Base-by-base conservation (phyloP, 495 filamentous ascomycete species). In the Ramalina peruviana region DNA sequence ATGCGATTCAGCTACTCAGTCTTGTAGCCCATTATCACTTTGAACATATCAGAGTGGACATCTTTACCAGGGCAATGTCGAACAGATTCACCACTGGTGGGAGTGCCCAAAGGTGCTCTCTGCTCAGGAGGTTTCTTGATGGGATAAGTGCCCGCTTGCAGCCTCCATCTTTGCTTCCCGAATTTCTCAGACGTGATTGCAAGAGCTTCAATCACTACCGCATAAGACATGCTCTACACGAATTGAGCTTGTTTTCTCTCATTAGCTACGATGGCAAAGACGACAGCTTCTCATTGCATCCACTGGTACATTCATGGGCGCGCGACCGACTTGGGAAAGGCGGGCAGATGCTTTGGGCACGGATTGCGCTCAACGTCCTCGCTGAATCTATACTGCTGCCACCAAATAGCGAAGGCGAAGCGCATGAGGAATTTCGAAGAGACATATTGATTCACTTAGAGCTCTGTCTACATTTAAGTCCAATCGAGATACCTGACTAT, bases 301-400 rank as follows among this genome's bases (percentile, higher is more conserved):
- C 61, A 25, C 27, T 65, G 17, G 59, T 67, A 17, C 61, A 67
- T 46, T 50, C 39, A 7, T 67, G 64, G 62, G 64, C 57, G 19
- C 54, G 61, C 17, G 61, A 63, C 30, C 37, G 66, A 41, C 56
- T 61, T 1, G 43, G 49, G 6, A 46, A 51, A 0, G 33, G 51
- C 10, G 55, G 67, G 40, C 61, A 65, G 51, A 65, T 65, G 16
- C 26, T 71, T 7, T 66, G 65, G 64, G 58, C 51, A 41, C 57
- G 66, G 40, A 56, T 62, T 20, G 57, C 65, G 20, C 43, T 49
- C 6, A 62, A 52, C 7, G 54, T 62, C 2, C 50, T 69, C 3
- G 49, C 63, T 5, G 40, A 53, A 9, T 60, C 49, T 16, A 49
- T 68, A 36, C 46, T 61, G 6, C 46, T 67, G 26, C 62, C 63